A percentile compares a stretch with the other conserved stretches of the same genome.
Evolutionary conservation across 2,329 filamentous ascomycete species (phyloP).

Genomic region (Cyphellophora europaea): DNA sequence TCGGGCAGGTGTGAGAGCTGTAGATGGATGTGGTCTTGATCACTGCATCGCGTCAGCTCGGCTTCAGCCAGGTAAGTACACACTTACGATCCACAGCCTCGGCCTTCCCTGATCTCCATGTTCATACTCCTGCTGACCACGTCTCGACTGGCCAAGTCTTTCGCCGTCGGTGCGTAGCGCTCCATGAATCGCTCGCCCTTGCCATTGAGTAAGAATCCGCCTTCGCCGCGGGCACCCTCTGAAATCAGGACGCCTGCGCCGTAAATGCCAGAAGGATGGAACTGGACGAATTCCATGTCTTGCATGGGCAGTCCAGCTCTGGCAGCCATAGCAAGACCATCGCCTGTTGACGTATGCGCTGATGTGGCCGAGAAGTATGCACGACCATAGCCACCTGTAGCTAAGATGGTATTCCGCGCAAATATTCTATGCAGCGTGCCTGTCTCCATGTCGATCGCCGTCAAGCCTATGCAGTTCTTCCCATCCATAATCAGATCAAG

Average conservation of each 20-base stretch:
- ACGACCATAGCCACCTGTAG: constrained; percentile 82
- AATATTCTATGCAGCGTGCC: constrained; percentile 84
- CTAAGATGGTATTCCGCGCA: constrained; percentile 77
- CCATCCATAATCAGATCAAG: constrained; percentile 88
- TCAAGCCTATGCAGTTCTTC: constrained; percentile 77
- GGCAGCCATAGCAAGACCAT: constrained; percentile 89
- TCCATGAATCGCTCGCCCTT: constrained; percentile 94
- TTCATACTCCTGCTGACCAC: constrained; percentile 89
- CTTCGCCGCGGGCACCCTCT: constrained; percentile 83
- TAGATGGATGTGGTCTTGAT: constrained; percentile 89
- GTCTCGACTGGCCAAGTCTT: constrained; percentile 82
- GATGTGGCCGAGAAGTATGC: constrained; percentile 90
- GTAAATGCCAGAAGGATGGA: constrained; percentile 96
- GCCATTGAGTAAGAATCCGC: constrained; percentile 81
- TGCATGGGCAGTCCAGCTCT: constrained; percentile 85
- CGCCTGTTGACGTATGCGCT: constrained; percentile 84
- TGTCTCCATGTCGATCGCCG: constrained; percentile 89
- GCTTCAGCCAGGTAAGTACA: background rate
- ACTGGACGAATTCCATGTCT: constrained; percentile 78
- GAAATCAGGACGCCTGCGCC: constrained; percentile 86
- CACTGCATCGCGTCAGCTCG: constrained; percentile 24
- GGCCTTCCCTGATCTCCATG: constrained; percentile 81
- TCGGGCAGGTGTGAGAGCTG: constrained; percentile 80
- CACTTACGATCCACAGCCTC: constrained; percentile 62
- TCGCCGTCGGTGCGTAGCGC: constrained; percentile 81